Evolutionary conservation across 768 basidiomycete genomes (phyloP), one percentile per base, ranked within the genome.

Genomic region (Saitozyma podzolica): DNA sequence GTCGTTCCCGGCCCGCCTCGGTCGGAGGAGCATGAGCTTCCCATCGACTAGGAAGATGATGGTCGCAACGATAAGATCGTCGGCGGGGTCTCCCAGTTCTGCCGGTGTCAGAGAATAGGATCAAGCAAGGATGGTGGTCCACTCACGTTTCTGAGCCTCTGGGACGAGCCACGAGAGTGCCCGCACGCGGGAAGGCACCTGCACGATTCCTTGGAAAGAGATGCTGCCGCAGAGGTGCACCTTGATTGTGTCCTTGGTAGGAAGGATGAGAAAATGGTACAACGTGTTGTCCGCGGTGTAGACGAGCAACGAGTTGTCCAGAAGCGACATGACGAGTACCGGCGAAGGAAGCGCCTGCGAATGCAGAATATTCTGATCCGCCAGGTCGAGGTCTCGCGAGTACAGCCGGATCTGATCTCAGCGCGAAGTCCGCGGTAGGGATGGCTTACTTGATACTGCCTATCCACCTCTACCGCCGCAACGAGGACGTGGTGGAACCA

Each of bases 81-180:
- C 89, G 0, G 87, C 87, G 9, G 95, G 93, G 80, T 99, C 93
- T 13, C 96, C 96, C 9, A 97, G 84, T 73, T 91, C 94, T 97
- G 70, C 5, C 37, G 49, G 29, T 29, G 14, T 60, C 47, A 61
- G 58, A 42, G n/a, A 47, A 50, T 50, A 40, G 40, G 43, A 40
- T 50, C 20, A 50, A n/a, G 53, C 5, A 29, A 29, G 29, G 2
- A 5, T 29, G 29, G 29, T 29, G 29, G 29, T 5, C 29, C 14
- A 82, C 88, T 68, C 75, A 95, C 96, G 88, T 79, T 94, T 97
- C 78, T 98, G 95, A 9, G 89, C 86, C 61, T 84, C 83, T 0
- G 96, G 95, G 59, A 99, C 90, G 87, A 98, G 89, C 96, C 96
- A 99, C 78, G 94, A 96, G 75, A 98, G 80, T 68, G 89, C 89